Evolutionary conservation across 2,329 filamentous ascomycete genomes (phyloP), one percentile per base, ranked within the genome.

Genomic region (Xylaria sp.): DNA sequence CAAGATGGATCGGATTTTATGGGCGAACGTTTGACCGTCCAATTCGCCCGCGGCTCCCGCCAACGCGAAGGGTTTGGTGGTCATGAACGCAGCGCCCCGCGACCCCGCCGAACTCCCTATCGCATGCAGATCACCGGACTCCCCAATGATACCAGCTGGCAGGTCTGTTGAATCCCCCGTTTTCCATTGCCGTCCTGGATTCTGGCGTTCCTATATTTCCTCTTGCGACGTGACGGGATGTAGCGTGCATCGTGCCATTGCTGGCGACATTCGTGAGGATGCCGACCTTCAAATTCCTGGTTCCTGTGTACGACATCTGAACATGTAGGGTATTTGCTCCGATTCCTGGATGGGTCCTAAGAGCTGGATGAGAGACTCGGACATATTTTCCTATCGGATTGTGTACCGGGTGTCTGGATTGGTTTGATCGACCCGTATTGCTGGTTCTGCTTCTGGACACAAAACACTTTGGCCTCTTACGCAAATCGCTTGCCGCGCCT

Each of bases 61-160:
- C 83, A 84, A 77, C 85, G 86, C 67, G 81, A 82, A 76, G 80
- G 79, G 72, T 86, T 85, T 76, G 82, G 83, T 76, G 81, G 80
- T 76, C 84, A 87, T 73, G 89, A 90, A 77, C 86, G 89, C 76
- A 84, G 82, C 65, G 84, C 87, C 72, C 87, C 88, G 74, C 93
- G 96, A 79, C 96, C 96, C 74, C 92, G 96, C 80, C 94, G 96
- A 82, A 99, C 96, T 76, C 91, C 94, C 76, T 94, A 94, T 83
- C 92, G 96, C 82, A 98, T 99, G 96, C 92, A 95, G 83, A 97
- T 99, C 80, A 92, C 93, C 86, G 95, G 94, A 86, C 93, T 99
- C 83, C 94, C 95, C 81, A 91, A 90, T 85, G 95, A 98, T 88
- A 99, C 96, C 88, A 98, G 94, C 90, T 99, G 96, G 96, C 96